Conservation (phyloP, 164 flowering plant species). For the Buxus sempervirens region DNA sequence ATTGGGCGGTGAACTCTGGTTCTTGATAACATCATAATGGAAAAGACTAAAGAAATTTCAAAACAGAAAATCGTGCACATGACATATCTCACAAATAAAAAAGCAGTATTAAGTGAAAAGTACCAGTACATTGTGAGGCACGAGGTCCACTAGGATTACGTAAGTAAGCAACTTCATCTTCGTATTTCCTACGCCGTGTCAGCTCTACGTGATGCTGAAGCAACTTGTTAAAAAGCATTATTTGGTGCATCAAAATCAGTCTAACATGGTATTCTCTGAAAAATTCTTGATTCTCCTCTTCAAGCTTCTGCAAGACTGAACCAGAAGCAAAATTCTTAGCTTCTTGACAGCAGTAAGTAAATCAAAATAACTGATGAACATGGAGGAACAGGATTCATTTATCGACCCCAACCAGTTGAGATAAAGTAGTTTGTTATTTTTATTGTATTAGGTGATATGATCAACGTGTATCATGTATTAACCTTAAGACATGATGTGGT, state of each 20-base stretch:
- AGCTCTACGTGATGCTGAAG: conserved; percentile 60
- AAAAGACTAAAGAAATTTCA: too few species aligned
- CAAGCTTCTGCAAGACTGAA: conserved; percentile 85
- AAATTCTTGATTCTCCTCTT: conserved; percentile 76
- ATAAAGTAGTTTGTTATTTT: too few species aligned
- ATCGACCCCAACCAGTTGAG: too few species aligned
- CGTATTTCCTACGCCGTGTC: conserved; percentile 38
- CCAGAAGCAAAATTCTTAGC: conserved; percentile 7
- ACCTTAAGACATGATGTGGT: too few species aligned
- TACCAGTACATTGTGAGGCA: conserved; percentile 37
- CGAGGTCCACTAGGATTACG: conserved; percentile 51
- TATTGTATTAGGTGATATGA: too few species aligned
- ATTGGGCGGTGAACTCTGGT: too few species aligned
- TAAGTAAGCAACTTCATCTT: conserved; percentile 34
- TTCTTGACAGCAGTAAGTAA: neutral
- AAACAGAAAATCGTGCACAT: neutral
- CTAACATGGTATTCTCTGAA: conserved; percentile 68
- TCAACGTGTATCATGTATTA: too few species aligned
- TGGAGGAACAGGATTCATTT: too few species aligned
- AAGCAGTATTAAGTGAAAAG: neutral
- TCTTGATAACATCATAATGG: too few species aligned
- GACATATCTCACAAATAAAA: neutral
- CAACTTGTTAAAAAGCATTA: conserved; percentile 58
- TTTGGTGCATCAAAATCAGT: conserved; percentile 70
- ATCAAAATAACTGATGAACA: too few species aligned